Evolutionary conservation across 441 rosid genomes (phyloP).

Genomic region (Theobroma grandiflorum): DNA sequence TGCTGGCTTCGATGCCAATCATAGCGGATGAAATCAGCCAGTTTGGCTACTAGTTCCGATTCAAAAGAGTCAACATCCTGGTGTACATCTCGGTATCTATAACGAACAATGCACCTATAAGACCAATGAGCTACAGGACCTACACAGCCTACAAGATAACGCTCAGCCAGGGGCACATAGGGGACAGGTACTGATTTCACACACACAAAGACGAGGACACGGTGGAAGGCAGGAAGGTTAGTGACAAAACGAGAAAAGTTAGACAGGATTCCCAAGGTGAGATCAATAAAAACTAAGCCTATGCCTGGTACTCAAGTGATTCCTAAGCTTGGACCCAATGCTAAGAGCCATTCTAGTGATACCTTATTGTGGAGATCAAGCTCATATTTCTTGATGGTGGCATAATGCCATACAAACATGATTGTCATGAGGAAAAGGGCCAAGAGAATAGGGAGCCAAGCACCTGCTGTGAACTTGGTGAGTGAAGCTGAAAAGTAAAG

Average conservation of each 20-base stretch:
- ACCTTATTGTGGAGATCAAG: constrained; percentile 93
- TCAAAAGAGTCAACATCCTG: constrained; percentile 98
- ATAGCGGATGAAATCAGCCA: constrained; percentile 82
- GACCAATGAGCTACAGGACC: constrained; percentile 91
- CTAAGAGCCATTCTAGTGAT: constrained; percentile 93
- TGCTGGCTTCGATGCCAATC: constrained; percentile 61
- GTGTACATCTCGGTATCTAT: constrained; percentile 98
- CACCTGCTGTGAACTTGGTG: constrained; percentile 92
- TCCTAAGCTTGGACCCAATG: constrained; percentile 91
- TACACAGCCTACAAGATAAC: constrained; percentile 94
- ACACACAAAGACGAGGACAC: constrained; percentile 86
- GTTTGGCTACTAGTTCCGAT: constrained; percentile 72
- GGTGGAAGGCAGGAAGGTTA: constrained; percentile 98
- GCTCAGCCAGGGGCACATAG: constrained; percentile 81
- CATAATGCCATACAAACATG: constrained; percentile 97
- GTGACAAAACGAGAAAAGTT: constrained; percentile 97
- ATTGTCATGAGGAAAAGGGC: constrained; percentile 81
- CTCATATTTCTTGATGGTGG: constrained; percentile 88
- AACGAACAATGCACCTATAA: constrained; percentile 91
- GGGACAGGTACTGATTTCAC: constrained; percentile 96
- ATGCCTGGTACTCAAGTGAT: constrained; percentile 93
- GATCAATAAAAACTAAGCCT: constrained; percentile 88
- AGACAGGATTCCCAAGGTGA: constrained; percentile 90
- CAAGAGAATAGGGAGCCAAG: constrained; percentile 96
- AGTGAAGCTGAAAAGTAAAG: constrained; percentile 98